Evolutionary conservation across 805 yeast species (phyloP).

Genomic region (Suhomyces prunicola): DNA sequence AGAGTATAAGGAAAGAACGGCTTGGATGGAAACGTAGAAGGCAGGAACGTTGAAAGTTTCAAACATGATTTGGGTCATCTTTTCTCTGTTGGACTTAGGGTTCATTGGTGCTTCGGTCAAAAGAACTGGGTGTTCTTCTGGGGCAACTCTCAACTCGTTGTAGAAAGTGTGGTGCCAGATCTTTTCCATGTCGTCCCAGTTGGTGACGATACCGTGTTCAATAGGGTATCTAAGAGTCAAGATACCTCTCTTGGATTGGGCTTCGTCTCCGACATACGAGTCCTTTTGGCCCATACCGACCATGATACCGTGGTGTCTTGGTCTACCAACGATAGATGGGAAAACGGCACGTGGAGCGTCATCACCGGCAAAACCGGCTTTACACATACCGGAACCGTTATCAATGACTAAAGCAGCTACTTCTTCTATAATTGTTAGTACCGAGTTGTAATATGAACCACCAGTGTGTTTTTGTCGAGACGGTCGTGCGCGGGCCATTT

Average conservation of each 20-base stretch:
- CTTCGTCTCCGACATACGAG: slow-evolving; percentile 99
- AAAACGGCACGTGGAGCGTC: slow-evolving; percentile 99
- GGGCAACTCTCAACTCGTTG: slow-evolving; percentile 99
- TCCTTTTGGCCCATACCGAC: slow-evolving; percentile 99
- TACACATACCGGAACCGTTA: slow-evolving; percentile 99
- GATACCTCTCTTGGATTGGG: slow-evolving; percentile 99
- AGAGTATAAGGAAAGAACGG: slow-evolving; percentile 95
- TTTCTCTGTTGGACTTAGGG: slow-evolving; percentile 99
- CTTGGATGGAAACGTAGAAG: slow-evolving; percentile 97
- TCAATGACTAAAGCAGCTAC: slow-evolving; percentile 80
- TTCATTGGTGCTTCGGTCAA: slow-evolving; percentile 99
- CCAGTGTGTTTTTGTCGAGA: too few relatives aligned
- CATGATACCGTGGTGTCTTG: slow-evolving; percentile 99
- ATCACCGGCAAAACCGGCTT: slow-evolving; percentile 99
- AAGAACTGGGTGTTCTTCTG: slow-evolving; percentile 99
- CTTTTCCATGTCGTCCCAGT: slow-evolving; percentile 99
- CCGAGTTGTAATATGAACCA: too few relatives aligned
- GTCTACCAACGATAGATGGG: slow-evolving; percentile 99
- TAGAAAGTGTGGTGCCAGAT: slow-evolving; percentile 99
- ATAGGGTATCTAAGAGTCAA: slow-evolving; percentile 97
- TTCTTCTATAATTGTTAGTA: slow-evolving; percentile 40
- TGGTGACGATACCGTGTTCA: slow-evolving; percentile 99
- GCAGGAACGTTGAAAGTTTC: slow-evolving; percentile 99
- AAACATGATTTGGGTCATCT: slow-evolving; percentile 99
- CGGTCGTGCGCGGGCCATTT: slow-evolving; percentile 1